Conservation (phyloP, 2,329 filamentous ascomycete species). For the Xenoacremonium recifei region DNA sequence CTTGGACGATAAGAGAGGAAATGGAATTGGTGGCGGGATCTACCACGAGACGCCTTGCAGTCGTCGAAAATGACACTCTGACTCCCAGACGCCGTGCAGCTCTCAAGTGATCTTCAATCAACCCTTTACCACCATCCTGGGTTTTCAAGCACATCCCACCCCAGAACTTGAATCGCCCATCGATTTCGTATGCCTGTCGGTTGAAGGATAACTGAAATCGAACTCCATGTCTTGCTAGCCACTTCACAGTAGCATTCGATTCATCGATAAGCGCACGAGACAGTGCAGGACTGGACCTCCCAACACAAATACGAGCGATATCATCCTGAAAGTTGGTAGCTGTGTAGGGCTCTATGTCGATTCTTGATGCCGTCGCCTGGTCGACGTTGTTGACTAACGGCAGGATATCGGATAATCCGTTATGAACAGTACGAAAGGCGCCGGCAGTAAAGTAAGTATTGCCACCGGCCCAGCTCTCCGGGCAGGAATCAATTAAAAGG, state of each 20-base stretch:
- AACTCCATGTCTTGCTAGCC: conserved; percentile 54
- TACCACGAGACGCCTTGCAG: conserved; percentile 36
- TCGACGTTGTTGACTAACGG: conserved; percentile 61
- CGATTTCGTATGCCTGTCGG: conserved; percentile 63
- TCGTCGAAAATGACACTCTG: conserved; percentile 44
- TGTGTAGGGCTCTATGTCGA: conserved; percentile 60
- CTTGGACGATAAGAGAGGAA: conserved; percentile 21
- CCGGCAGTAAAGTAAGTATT: conserved; percentile 67
- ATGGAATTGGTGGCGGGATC: conserved; percentile 21
- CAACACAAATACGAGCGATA: conserved; percentile 54
- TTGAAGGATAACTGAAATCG: conserved; percentile 62
- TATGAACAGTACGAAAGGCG: conserved; percentile 57
- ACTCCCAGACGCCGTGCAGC: conserved; percentile 44
- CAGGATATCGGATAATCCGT: conserved; percentile 55
- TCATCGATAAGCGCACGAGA: conserved; percentile 49
- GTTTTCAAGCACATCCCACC: conserved; percentile 61
- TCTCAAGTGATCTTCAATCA: conserved; percentile 48
- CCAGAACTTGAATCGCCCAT: conserved; percentile 63
- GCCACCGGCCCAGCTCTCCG: conserved; percentile 58
- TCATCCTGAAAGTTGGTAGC: conserved; percentile 53
- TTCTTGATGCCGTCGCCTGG: conserved; percentile 41
- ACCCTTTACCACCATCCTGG: conserved; percentile 57
- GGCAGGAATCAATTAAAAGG: conserved; percentile 59
- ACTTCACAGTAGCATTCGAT: conserved; percentile 50
- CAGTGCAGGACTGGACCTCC: conserved; percentile 50